These are phyloP conservation scores for Populus simonii DNA, from an alignment of 345 rosid genomes.

Conservation along the genomic window DNA sequence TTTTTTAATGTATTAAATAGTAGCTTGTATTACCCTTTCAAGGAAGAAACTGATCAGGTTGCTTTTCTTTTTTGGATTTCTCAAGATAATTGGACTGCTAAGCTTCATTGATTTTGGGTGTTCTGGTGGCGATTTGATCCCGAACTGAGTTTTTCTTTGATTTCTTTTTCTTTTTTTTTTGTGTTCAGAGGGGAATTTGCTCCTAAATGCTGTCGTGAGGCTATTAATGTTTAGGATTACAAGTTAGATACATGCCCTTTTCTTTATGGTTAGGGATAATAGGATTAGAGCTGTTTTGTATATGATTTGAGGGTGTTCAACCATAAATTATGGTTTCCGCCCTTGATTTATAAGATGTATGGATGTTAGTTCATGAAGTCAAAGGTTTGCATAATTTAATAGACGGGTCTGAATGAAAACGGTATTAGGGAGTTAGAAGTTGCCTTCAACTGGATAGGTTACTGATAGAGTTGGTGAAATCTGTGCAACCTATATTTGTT, in stretches of 20 bases:
- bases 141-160: not conserved
- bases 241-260: not conserved
- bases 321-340: no score
- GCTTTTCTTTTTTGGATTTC: not conserved
- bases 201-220: not conserved
- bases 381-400: not conserved
- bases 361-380: not conserved
- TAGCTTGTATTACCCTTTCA: not conserved
- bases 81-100: not conserved
- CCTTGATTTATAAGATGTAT: not conserved
- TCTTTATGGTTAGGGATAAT: not conserved
- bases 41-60: not conserved
- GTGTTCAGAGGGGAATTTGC: not conserved
- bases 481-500: not conserved
- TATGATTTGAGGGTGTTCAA: no score
- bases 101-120: not conserved
- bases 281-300: not conserved
- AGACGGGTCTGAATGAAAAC: not conserved
- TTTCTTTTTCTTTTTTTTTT: no score
- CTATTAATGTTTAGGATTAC: not conserved
- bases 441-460: not conserved
- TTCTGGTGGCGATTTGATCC: not conserved
- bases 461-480: not conserved
- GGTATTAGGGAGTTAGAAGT: not conserved
- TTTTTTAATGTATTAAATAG: not conserved